Base-by-base conservation (phyloP, 495 filamentous ascomycete genomes). In the Tricharina praecox region DNA sequence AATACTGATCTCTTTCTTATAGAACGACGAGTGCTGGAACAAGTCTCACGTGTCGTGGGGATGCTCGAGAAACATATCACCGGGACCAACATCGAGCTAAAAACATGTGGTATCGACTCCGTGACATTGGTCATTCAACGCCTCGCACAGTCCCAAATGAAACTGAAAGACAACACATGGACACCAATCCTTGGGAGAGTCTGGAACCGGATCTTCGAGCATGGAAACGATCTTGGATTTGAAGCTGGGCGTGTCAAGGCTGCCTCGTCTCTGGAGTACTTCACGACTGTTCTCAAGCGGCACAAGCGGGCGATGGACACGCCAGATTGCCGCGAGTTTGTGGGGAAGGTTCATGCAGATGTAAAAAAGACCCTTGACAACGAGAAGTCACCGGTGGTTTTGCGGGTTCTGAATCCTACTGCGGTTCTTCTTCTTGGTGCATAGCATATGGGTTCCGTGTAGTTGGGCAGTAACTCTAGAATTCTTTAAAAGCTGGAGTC, bases 21-120 rank as follows among this genome's bases (percentile, higher is more conserved):
- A 48, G 33, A 39, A 21, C n/a, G 23, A 26, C 18, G 18, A 38
- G 34, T n/a, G 23, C 38, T 19, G 13, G 45, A 59, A 15, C 42
- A 39, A 36, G 36, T 52, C 21, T 37, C 52, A 10, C 36, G 35
- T n/a, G 26, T 48, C 40, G 40, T 59, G 18, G 42, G 50, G 11
- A 44, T 51, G n/a, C 32, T 58, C 7, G 56, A 53, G 23, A 32
- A 43, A 41, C 45, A 20, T 25, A 51, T 50, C 23, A 51, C 48
- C 19, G 56, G 56, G 4, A 55, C 54, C 34, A 59, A 51, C 19
- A 53, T 59, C 13, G 55, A 58, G 13, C 47, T 59, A n/a, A 59
- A 59, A 38, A 58, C 45, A 10, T 58, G 56, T 38, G 49, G 50
- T 20, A 48, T 52, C 23, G 50, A 51, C 38, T 57, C 50, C 28